Percentiles rank a stretch among this genome's conserved stretches.
phyloP scores from a whole-genome alignment of 768 basidiomycete species.

The Daedaleopsis sinensis region DNA sequence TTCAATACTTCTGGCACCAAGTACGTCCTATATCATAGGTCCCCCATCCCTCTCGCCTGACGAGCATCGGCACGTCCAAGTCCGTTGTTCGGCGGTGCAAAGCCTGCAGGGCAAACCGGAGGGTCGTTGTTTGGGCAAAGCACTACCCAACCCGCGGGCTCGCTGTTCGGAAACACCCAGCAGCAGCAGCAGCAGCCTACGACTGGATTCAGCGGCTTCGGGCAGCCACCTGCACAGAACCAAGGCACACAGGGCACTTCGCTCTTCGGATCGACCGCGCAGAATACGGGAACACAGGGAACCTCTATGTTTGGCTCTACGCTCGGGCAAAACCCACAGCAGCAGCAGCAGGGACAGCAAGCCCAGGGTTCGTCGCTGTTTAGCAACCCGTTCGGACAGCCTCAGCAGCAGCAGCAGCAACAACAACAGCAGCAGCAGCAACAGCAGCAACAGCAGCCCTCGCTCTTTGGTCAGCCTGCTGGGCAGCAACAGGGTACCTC shows the following conservation, averaged over 20 bases:
- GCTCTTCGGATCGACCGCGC: slow-evolving; percentile 16
- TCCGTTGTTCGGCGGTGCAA: slow-evolving; percentile 15
- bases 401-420: slow-evolving; percentile 16
- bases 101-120: slow-evolving; percentile 5
- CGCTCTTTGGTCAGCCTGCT: slow-evolving; percentile 26
- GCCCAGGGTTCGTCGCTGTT: slow-evolving; percentile 21
- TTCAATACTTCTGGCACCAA: neutral
- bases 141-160: slow-evolving; percentile 18
- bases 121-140: slow-evolving; percentile 21
- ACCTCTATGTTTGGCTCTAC: slow-evolving; percentile 13
- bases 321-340: slow-evolving; percentile 19
- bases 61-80: neutral
- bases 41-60: neutral
- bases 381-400: slow-evolving; percentile 21
- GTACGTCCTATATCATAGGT: neutral
- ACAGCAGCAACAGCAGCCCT: slow-evolving; percentile 12
- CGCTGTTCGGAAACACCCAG: slow-evolving; percentile 21
- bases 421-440: slow-evolving; percentile 29
- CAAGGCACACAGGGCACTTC: slow-evolving; percentile 12
- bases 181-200: slow-evolving; percentile 18
- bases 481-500: slow-evolving; percentile 23
- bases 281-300: slow-evolving; percentile 11
- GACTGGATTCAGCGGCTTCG: slow-evolving; percentile 19
- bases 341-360: slow-evolving; percentile 29
- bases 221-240: slow-evolving; percentile 11